Conservation (phyloP, 148 eudicot species). For the Fallopia convolvulus region DNA sequence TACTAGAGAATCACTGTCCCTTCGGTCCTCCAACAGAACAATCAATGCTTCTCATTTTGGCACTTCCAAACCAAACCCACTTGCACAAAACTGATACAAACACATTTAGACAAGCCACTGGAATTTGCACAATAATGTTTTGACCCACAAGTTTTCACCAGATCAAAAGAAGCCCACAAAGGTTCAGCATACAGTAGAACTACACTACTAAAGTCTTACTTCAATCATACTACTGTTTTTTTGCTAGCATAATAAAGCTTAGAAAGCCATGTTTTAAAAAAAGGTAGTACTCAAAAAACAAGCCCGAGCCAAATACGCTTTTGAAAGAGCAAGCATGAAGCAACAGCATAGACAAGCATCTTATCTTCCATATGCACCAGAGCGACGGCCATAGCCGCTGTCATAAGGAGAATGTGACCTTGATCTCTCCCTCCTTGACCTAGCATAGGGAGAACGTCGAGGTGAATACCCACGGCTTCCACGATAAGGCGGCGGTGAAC, state of each 20-base stretch:
- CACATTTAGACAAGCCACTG: not conserved
- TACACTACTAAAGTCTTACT: not conserved
- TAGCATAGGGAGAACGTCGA: constrained; percentile 53
- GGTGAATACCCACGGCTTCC: constrained; percentile 77
- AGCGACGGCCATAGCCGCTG: constrained; percentile 69
- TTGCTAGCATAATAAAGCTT: not conserved
- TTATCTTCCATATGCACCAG: constrained; percentile 41
- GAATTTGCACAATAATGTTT: not conserved
- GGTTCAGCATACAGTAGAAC: not conserved
- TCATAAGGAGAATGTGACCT: constrained; percentile 84
- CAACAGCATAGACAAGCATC: not conserved
- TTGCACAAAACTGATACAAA: not conserved
- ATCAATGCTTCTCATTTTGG: not conserved
- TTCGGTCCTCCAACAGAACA: not conserved
- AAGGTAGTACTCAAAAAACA: not conserved
- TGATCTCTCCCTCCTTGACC: constrained; percentile 88
- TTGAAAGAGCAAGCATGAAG: not conserved
- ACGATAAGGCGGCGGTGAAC: constrained; percentile 52
- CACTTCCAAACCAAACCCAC: not conserved
- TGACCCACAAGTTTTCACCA: not conserved
- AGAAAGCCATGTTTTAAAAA: not conserved
- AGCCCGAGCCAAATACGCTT: not conserved
- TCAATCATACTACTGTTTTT: not conserved
- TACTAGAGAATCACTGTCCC: not conserved
- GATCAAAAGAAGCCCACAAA: not conserved